Evolutionary conservation across 345 rosid genomes (phyloP), one percentile per base, ranked within the genome.

Genomic region (Alliaria petiolata): DNA sequence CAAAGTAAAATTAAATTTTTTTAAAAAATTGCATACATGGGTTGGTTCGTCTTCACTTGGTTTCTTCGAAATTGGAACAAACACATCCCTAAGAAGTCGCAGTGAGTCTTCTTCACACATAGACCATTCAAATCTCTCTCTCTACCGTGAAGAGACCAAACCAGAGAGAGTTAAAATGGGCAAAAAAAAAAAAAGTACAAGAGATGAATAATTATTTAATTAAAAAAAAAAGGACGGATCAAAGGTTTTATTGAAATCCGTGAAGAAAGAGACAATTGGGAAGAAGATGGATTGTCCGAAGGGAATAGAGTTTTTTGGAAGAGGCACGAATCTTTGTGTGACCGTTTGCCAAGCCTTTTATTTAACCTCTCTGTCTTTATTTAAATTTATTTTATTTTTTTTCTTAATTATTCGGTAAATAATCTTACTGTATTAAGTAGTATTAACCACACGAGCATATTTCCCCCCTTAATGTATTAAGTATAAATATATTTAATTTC

Each of bases 1-100:
- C 3, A 39, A 22, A 47, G 9, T 0, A 57, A n/a, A 20, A 34
- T 14, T 1, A 26, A 17, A 12, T 34, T 36, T 12, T 34, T 34
- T 6, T 25, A 28, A 34, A 13, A 28, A 31, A 3, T 17, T 15
- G 62, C 89, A 75, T 87, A 87, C 96, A 67, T 77, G 86, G 83
- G 67, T 62, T 75, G 31, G 54, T 70, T 76, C 52, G 65, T 72
- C 73, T 62, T 80, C 77, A 75, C 40, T 75, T 78, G 87, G 81
- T 79, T 78, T 80, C 83, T 77, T 64, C 71, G 79, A 51, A 72
- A 79, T 40, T 64, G 80, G 63, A 61, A 73, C 79, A 78, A 70
- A 70, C 83, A 82, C 62, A 68, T 87, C 80, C 79, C 82, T 61
- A 83, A 82, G 80, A 58, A 58, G 54, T 6, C 69, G 65, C 38